Evolutionary conservation across 2,329 filamentous ascomycete genomes (phyloP).

Genomic region (Hypoxylon rubiginosum): DNA sequence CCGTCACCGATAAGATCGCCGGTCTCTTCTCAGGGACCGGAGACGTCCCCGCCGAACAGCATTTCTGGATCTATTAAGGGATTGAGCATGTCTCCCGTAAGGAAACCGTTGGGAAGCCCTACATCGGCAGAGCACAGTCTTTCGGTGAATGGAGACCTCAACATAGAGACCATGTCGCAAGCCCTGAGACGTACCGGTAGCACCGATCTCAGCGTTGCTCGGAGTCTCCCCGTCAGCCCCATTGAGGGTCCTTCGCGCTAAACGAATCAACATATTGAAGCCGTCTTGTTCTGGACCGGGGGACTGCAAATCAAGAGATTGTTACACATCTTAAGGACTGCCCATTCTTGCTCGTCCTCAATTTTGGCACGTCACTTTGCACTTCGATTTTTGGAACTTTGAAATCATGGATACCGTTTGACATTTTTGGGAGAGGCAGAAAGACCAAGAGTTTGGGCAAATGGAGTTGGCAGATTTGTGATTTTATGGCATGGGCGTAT

Average conservation of each 20-base stretch:
- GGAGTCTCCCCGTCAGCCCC: constrained; percentile 71
- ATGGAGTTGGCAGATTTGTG: constrained; percentile 44
- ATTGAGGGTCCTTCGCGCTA: constrained; percentile 60
- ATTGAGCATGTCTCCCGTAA: constrained; percentile 75
- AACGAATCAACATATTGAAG: constrained; percentile 12
- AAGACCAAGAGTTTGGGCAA: constrained; percentile 39
- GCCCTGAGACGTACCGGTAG: constrained; percentile 88
- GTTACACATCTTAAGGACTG: constrained; percentile 29
- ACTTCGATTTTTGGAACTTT: constrained; percentile 39
- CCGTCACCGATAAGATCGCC: constrained; percentile 86
- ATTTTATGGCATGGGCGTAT: constrained; percentile 29
- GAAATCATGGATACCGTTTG: constrained; percentile 50
- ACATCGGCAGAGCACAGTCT: constrained; percentile 66
- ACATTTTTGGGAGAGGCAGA: constrained; percentile 37
- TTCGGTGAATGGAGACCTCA: constrained; percentile 75
- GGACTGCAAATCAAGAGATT: constrained; percentile 20
- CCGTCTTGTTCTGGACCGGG: background rate
- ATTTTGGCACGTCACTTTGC: constrained; percentile 34
- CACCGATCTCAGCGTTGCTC: constrained; percentile 75
- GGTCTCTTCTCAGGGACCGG: constrained; percentile 76
- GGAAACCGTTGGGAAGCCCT: constrained; percentile 74
- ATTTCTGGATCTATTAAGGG: constrained; percentile 81
- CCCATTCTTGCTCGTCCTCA: constrained; percentile 1
- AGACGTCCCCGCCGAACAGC: constrained; percentile 81
- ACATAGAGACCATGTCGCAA: constrained; percentile 94